These are phyloP conservation scores for Colletotrichum chlorophyti DNA, from an alignment of 2,329 filamentous ascomycete species.

Conservation along the genomic window DNA sequence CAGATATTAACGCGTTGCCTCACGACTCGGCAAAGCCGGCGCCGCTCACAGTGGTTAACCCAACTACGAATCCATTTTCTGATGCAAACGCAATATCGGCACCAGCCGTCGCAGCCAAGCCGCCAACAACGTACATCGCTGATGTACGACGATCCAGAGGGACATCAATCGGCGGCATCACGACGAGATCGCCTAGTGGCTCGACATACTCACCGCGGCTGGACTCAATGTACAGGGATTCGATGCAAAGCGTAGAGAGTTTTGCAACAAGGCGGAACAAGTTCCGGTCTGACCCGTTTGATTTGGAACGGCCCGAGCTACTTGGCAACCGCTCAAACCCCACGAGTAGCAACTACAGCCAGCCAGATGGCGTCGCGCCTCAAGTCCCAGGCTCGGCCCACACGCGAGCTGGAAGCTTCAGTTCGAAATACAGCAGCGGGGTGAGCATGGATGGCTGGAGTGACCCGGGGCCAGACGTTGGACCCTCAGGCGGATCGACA, in stretches of 20 bases:
- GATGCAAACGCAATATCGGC: constrained; percentile 53
- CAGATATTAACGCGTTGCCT: constrained; percentile 51
- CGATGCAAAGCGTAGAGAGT: constrained; percentile 46
- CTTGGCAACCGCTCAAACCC: constrained; percentile 41
- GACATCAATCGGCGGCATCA: constrained; percentile 44
- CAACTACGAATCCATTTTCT: constrained; percentile 52
- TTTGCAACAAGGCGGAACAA: constrained; percentile 57
- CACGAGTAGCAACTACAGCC: constrained; percentile 38
- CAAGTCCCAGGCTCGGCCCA: constrained; percentile 39
- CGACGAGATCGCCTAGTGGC: constrained; percentile 36
- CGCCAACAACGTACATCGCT: constrained; percentile 51
- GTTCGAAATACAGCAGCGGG: constrained; percentile 58
- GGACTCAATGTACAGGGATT: constrained; percentile 51
- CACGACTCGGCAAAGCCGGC: constrained; percentile 46
- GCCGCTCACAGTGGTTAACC: constrained; percentile 40
- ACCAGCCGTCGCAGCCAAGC: constrained; percentile 35
- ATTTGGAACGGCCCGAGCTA: constrained; percentile 63
- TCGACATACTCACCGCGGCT: constrained; percentile 33
- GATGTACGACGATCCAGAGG: constrained; percentile 57
- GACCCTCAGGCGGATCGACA: constrained; percentile 38
- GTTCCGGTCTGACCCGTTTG: constrained; percentile 70
- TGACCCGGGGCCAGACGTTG: constrained; percentile 62
- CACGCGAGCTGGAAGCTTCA: constrained; percentile 46
- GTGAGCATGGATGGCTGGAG: constrained; percentile 56
- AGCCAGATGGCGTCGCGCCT: constrained; percentile 27